Evolutionary conservation across 129 eudicot genomes (phyloP), one percentile per base, ranked within the genome.

Genomic region (Escallonia rubra): DNA sequence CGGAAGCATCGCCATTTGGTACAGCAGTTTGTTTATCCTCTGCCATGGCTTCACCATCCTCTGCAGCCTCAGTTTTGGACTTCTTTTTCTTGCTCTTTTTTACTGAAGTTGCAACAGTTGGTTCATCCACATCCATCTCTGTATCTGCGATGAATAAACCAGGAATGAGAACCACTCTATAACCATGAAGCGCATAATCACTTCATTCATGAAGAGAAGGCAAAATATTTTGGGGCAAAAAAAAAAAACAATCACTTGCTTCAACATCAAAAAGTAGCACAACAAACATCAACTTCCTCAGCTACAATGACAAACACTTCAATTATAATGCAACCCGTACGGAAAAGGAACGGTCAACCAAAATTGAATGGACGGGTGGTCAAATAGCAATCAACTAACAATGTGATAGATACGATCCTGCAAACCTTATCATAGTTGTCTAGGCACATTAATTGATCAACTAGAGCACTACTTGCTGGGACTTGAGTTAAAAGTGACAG

Each of bases 41-140:
- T 6, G 70, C 74, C 10, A 42, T 5, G 50, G 10, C 41, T 7
- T 43, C 62, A 43, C 51, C 62, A 3, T 55, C 47, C 12, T 34
- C 43, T 2, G 8, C 63, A 5, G 43, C 48, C 59, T 67, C 72
- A 9, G 57, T 74, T 76, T 77, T 86, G 51, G 86, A 77, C 64
- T 86, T 82, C 86, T 86, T 86, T 53, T 86, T 86, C 86, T 86
- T 86, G 79, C 86, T 83, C 64, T 83, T 87, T 82, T 87, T 86
- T 52, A 54, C 45, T 52, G 76, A 41, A 13, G 79, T 61, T 50
- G 82, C 92, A 10, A 60, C 60, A 13, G 72, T 40, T 41, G 23
- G 9, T 59, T 82, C 52, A 54, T 86, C 93, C 71, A 75, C 78
- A 12, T 86, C 87, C 89, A 86, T 86, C 38, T 74, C 93, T 44